phyloP scores from a whole-genome alignment of 139 green algal species.

The Trebouxia sp. region DNA sequence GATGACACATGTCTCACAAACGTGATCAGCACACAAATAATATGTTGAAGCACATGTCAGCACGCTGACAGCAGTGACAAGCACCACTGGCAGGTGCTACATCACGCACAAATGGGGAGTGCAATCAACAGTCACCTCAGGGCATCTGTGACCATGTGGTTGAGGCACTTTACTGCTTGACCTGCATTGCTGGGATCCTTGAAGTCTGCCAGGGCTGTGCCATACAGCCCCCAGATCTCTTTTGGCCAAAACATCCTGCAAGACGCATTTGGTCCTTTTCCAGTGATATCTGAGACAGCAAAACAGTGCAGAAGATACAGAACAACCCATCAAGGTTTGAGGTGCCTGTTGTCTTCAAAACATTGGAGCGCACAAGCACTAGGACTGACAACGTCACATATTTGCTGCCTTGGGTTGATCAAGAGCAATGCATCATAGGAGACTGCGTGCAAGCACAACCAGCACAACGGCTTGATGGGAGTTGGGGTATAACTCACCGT shows the following conservation, averaged over 20 bases:
- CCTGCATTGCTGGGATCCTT: constrained; percentile 55
- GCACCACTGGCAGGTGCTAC: too few species aligned
- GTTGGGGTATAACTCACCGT: constrained; percentile 46
- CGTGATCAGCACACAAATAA: too few species aligned
- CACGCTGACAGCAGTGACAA: background rate
- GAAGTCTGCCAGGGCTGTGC: constrained; percentile 80
- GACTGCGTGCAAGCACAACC: background rate
- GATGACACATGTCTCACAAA: too few species aligned
- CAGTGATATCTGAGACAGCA: too few species aligned
- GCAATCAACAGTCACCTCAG: too few species aligned
- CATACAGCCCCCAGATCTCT: constrained; percentile 93
- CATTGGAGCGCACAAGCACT: too few species aligned
- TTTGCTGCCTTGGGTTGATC: too few species aligned
- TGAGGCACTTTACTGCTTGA: constrained; percentile 87
- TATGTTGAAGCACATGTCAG: background rate
- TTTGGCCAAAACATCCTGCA: constrained; percentile 84
- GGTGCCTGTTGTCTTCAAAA: too few species aligned
- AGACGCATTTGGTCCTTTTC: background rate
- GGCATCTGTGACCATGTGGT: constrained; percentile 80
- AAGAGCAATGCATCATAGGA: background rate
- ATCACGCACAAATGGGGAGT: too few species aligned
- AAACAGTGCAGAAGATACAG: too few species aligned
- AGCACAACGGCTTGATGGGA: background rate
- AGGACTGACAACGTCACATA: too few species aligned
- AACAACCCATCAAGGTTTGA: too few species aligned